Percentiles rank a stretch among this genome's conserved stretches.
These are phyloP conservation scores for Camelina laxa DNA, from an alignment of 345 rosid genomes.

Conservation along the genomic window DNA sequence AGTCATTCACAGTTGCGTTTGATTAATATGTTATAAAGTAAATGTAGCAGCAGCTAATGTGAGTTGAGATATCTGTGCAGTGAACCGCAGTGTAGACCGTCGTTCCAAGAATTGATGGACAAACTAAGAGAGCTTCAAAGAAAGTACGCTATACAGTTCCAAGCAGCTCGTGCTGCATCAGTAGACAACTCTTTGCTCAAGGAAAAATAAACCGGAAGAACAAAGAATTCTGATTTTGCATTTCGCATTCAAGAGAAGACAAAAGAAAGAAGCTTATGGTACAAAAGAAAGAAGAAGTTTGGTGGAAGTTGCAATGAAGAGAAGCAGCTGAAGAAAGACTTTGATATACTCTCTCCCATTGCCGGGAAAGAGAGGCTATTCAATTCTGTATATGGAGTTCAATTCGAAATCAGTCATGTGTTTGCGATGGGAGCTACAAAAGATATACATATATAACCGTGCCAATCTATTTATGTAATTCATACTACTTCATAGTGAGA, in stretches of 20 bases:
- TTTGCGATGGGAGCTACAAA: too few relatives aligned
- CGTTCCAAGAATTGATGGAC: conserved; percentile 85
- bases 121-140: conserved; percentile 83
- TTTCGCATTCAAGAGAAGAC: neutral
- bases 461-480: too few relatives aligned
- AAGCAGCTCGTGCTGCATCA: conserved; percentile 65
- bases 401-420: too few relatives aligned
- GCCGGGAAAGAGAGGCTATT: neutral
- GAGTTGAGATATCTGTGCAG: conserved; percentile 49
- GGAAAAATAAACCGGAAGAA: conserved; percentile 43
- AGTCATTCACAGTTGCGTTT: neutral
- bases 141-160: conserved; percentile 59
- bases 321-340: conserved; percentile 22
- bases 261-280: conserved; percentile 18
- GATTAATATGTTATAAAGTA: neutral
- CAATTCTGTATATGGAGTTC: neutral
- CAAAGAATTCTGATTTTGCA: conserved; percentile 1
- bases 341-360: conserved; percentile 1
- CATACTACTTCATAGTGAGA: too few relatives aligned
- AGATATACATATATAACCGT: too few relatives aligned
- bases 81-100: conserved; percentile 73
- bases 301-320: conserved; percentile 22
- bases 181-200: conserved; percentile 52
- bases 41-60: conserved; percentile 22
- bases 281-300: neutral